Base-by-base conservation (phyloP, 176 grass and related monocot species). In the Bothriochloa decipiens region DNA sequence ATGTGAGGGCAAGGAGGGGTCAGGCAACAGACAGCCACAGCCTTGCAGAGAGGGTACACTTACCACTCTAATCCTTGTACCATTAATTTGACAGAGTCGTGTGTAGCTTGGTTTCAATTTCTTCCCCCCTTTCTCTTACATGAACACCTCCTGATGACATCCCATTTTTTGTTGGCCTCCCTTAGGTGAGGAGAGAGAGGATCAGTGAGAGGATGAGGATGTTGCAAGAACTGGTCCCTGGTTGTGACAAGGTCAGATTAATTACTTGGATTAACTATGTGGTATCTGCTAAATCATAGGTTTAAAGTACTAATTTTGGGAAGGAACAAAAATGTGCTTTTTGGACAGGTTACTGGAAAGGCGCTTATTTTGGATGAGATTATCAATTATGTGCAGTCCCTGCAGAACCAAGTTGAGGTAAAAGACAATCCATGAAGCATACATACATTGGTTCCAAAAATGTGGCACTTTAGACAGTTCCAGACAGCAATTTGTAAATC, bases 381-480 rank as follows among this genome's bases (percentile, higher is more conserved):
- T 67, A 97, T 94, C 65, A 97, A 97, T 50, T 97, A 97, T 72
- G 92, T 97, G 40, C 95, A 91, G 80, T 92, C 92, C 67, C 62
- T 97, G 75, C 95, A 97, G 70, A 92, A 97, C 79, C 95, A 97
- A 95, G 92, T 97, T 68, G 95, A 97, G 95, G 92, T 97, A 89
- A n/a, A 62, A 32, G 45, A 69, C 5, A 67, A 46, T 42, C 8
- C 10, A 82, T 81, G 25, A n/a, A 82, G 22, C 7, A 41, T 23
- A 20, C 4, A 27, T 22, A 33, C 49, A 32, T 2, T 74, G 15
- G 22, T 68, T 33, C 71, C 52, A n/a, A 74, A 86, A 89, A 68
- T 74, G 40, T 42, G 33, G 33, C 65, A 78, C 6, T 40, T 90
- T 16, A 45, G 39, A 42, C 22, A 62, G 68, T 61, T 75, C 40